Evolutionary conservation across 2,329 filamentous ascomycete species (phyloP).

Genomic region (Lecanicillium sp.): DNA sequence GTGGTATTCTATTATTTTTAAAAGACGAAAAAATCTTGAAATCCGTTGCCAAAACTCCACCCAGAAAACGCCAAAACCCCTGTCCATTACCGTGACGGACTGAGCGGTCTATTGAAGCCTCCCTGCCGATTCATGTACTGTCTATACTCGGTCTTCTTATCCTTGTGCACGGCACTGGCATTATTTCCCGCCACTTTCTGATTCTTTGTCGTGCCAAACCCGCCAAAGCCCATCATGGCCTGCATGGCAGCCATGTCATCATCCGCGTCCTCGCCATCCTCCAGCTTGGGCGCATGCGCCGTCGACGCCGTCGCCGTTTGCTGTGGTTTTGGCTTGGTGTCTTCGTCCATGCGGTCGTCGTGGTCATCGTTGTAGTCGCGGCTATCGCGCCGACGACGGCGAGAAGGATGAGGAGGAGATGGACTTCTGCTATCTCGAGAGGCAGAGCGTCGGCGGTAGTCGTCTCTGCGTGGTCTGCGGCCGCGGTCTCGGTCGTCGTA

Average conservation of each 20-base stretch:
- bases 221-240: slow-evolving; percentile 82
- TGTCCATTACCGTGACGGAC: slow-evolving; percentile 40
- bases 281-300: slow-evolving; percentile 13
- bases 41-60: not conserved
- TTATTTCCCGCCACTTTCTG: slow-evolving; percentile 86
- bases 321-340: slow-evolving; percentile 12
- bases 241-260: slow-evolving; percentile 67
- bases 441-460: slow-evolving; percentile 4
- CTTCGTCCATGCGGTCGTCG: slow-evolving; percentile 20
- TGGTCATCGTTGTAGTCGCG: slow-evolving; percentile 1
- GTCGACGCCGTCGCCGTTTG: slow-evolving; percentile 11
- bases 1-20: too few species aligned
- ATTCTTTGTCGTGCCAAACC: slow-evolving; percentile 79
- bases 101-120: slow-evolving; percentile 73
- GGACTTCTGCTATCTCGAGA: slow-evolving; percentile 6
- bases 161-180: slow-evolving; percentile 73
- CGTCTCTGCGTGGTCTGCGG: slow-evolving; percentile 1
- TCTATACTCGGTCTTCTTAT: slow-evolving; percentile 89
- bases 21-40: too few species aligned
- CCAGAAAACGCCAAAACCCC: slow-evolving; percentile 2
- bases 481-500: slow-evolving; percentile 11
- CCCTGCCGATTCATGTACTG: slow-evolving; percentile 92
- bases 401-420: slow-evolving; percentile 3
- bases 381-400: slow-evolving; percentile 5
- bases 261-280: slow-evolving; percentile 40